Conservation (phyloP, 768 basidiomycete genomes). For the Agaricus subrufescens region DNA sequence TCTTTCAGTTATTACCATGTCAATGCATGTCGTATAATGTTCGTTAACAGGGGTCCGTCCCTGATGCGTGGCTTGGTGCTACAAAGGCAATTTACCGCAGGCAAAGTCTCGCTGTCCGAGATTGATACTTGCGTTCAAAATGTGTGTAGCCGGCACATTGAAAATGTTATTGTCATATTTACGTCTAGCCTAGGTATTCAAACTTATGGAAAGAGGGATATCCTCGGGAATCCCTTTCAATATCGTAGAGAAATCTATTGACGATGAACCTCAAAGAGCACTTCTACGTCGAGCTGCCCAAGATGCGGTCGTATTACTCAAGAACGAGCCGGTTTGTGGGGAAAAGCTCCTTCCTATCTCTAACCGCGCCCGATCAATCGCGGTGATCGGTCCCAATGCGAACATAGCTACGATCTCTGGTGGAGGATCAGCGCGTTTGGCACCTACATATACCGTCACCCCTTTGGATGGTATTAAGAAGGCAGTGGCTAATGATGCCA, state of each 20-base stretch:
- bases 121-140: constrained; percentile 36
- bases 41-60: constrained; percentile 36
- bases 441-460: constrained; percentile 48
- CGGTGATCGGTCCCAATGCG: constrained; percentile 61
- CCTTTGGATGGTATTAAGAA: constrained; percentile 49
- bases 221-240: constrained; percentile 53
- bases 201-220: constrained; percentile 40
- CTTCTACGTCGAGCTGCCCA: constrained; percentile 48
- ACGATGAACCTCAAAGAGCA: constrained; percentile 41
- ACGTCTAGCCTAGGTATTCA: constrained; percentile 33
- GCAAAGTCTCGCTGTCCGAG: constrained; percentile 39
- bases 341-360: constrained; percentile 43
- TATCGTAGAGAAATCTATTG: constrained; percentile 34
- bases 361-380: constrained; percentile 36
- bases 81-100: constrained; percentile 30
- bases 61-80: constrained; percentile 44
- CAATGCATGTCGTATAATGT: constrained; percentile 27
- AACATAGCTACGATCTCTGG: constrained; percentile 49
- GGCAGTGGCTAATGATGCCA: constrained; percentile 32
- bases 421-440: constrained; percentile 54
- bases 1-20: not conserved
- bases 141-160: constrained; percentile 12
- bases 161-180: not conserved
- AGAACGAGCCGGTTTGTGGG: constrained; percentile 37
- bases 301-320: constrained; percentile 54